Base-by-base conservation (phyloP, 1,284 basidiomycete genomes). In the Cutaneotrichosporon cutaneum region DNA sequence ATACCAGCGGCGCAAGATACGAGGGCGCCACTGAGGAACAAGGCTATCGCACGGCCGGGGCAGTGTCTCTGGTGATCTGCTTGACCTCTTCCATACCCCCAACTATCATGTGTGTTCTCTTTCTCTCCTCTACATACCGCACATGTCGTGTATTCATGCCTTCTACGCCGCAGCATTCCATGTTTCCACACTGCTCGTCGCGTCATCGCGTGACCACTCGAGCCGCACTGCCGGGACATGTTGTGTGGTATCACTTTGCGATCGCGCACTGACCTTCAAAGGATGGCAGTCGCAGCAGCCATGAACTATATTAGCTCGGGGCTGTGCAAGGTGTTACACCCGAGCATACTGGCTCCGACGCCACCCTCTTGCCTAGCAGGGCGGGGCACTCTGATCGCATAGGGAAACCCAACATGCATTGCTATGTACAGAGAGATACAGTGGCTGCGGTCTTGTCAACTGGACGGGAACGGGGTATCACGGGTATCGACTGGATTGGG, bases 371-470 rank as follows among this genome's bases (percentile, higher is more conserved):
- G 35, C 35, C 35, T 9, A 36, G 11, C 5, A 6, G 9, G 47
- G 24, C 24, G 8, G 21, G 14, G 22, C 22, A 48, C 26, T 27
- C 24, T 7, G 27, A 5, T 5, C 47, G 14, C 22, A 24, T 24
- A 27, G 21, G 22, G 45, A 47, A 32, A 51, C 27, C 48, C 27
- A 51, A 51, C 48, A 51, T 51, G 48, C 48, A 51, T 27, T 24
- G 45, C 27, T 32, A 51, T 51, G 10, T 27, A 51, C 48, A 51
- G 32, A 18, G 48, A 27, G 48, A 51, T 51, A 51, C 48, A 51
- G 48, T 32, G 26, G 22, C 7, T 24, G 24, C 45, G 45, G 24
- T 26, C 45, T 47, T 26, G 26, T 14, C 27, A 48, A 48, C 47
- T 48, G 9, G 47, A 18, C 2, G 14, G 35, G 35, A 36, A 36